These are phyloP conservation scores for Salvia sclarea DNA, from an alignment of 305 asterid species.

Conservation along the genomic window DNA sequence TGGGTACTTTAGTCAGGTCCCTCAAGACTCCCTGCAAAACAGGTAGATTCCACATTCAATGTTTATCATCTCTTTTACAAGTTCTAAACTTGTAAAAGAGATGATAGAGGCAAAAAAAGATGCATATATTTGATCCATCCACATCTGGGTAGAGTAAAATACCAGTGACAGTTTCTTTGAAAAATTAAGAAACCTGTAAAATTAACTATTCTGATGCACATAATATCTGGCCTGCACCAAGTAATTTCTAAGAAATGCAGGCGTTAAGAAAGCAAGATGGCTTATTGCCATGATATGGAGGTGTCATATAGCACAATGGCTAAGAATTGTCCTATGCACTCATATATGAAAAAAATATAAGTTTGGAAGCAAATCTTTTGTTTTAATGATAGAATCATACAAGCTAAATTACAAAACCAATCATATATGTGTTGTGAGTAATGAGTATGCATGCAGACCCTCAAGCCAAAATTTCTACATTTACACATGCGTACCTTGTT, in stretches of 20 bases:
- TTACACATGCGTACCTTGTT: constrained; percentile 64
- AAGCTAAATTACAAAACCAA: neutral
- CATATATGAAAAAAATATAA: neutral
- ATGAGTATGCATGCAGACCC: neutral
- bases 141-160: neutral
- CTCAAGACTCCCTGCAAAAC: constrained; percentile 71
- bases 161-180: neutral
- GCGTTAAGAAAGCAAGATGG: neutral
- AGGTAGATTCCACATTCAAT: constrained; percentile 10
- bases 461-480: constrained; percentile 9
- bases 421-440: neutral
- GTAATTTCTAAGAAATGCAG: neutral
- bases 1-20: constrained; percentile 70
- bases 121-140: neutral
- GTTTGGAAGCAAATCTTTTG: too few relatives aligned
- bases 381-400: neutral
- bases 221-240: neutral
- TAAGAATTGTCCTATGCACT: neutral
- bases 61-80: too few relatives aligned
- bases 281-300: too few relatives aligned
- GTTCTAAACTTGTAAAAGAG: neutral
- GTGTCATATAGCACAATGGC: too few relatives aligned
- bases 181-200: neutral
- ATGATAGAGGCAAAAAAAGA: neutral
- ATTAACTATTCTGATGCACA: too few relatives aligned